Evolutionary conservation across 2,329 filamentous ascomycete species (phyloP).

Genomic region (Neonectria punicea): DNA sequence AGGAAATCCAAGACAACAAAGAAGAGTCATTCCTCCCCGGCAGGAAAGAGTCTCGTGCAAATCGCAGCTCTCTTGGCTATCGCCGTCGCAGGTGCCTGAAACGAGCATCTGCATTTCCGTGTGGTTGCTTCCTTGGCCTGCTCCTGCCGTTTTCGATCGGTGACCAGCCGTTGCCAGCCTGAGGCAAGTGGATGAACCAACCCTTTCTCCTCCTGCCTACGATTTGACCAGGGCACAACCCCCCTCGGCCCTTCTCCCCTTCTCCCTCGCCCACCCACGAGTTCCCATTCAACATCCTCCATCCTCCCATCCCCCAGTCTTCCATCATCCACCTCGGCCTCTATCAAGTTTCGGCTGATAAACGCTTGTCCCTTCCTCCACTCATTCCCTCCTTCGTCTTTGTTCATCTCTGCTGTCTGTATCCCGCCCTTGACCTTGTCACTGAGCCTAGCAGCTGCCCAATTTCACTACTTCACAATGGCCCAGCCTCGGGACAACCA

Average conservation of each 20-base stretch:
- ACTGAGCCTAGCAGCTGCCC: not conserved
- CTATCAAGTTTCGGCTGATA: not conserved
- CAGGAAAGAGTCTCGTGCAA: not conserved
- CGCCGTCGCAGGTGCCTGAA: conserved; percentile 3
- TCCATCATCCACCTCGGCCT: not conserved
- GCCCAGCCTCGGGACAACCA: conserved; percentile 53
- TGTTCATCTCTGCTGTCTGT: not conserved
- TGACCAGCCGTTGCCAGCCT: conserved; percentile 2
- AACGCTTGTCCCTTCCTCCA: not conserved
- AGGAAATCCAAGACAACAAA: not conserved
- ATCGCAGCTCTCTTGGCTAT: not conserved
- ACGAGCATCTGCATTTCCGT: not conserved
- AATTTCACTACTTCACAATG: conserved; percentile 45
- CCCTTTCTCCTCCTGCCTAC: not conserved
- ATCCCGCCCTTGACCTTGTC: not conserved
- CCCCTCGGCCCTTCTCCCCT: not conserved
- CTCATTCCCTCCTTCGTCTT: not conserved
- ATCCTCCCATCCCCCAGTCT: not conserved
- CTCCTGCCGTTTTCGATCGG: conserved; percentile 8
- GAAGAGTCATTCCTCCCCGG: not conserved
- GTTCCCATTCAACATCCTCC: not conserved
- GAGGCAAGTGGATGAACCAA: conserved; percentile 7
- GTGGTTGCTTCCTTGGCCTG: not conserved
- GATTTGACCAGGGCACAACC: not conserved
- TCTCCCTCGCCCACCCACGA: not conserved